A percentile compares a stretch with the other conserved stretches of the same genome.
These are phyloP conservation scores for Metschnikowia reukaufii DNA, from an alignment of 805 yeast species.

Conservation along the genomic window DNA sequence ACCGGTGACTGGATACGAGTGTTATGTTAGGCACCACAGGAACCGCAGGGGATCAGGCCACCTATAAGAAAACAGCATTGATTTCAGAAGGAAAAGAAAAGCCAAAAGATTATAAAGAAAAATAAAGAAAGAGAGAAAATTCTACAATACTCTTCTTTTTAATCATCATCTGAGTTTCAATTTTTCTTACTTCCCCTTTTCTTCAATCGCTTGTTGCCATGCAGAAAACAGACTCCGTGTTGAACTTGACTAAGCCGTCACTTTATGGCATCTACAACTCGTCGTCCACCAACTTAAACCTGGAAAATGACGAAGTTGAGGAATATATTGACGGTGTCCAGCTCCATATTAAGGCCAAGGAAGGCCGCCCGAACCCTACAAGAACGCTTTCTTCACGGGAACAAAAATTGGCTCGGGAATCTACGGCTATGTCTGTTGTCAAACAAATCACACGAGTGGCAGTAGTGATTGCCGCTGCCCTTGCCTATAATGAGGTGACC, in stretches of 20 bases:
- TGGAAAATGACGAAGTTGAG: slow-evolving; percentile 24
- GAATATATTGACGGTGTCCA: slow-evolving; percentile 22
- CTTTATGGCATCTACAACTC: slow-evolving; percentile 51
- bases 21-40: slow-evolving; percentile 4
- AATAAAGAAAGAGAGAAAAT: not conserved
- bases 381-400: not conserved
- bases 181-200: not conserved
- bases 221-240: slow-evolving; percentile 35
- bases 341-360: slow-evolving; percentile 20
- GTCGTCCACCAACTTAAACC: slow-evolving; percentile 37
- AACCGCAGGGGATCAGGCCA: not conserved
- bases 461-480: slow-evolving; percentile 46
- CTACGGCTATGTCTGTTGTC: not conserved
- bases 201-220: not conserved
- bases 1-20: not conserved
- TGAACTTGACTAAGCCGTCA: slow-evolving; percentile 51
- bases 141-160: not conserved
- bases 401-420: not conserved
- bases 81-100: not conserved
- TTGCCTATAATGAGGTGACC: slow-evolving; percentile 52
- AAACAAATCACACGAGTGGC: slow-evolving; percentile 19
- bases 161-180: too few relatives aligned
- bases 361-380: slow-evolving; percentile 8
- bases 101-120: not conserved
- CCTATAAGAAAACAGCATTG: not conserved